A percentile compares a stretch with the other conserved stretches of the same genome.
phyloP scores from a whole-genome alignment of 495 filamentous ascomycete genomes.

The Tetracladium setigerum region DNA sequence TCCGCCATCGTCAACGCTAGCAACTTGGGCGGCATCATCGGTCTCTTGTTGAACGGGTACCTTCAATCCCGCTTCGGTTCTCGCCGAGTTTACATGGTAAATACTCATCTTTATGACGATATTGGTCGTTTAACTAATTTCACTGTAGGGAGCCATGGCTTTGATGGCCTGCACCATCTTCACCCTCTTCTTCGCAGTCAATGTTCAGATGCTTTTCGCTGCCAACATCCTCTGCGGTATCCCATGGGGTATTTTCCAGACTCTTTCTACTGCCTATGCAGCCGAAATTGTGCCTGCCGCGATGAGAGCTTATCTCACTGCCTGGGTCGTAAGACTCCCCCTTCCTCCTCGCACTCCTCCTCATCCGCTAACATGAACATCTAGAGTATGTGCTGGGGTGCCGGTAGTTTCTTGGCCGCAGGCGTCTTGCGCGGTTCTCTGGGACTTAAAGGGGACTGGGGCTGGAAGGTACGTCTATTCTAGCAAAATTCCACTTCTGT shows the following conservation, averaged over 20 bases:
- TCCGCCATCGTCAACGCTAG: constrained; percentile 6
- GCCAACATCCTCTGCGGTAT: constrained; percentile 65
- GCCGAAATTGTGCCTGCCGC: constrained; percentile 5
- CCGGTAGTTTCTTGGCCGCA: constrained; percentile 49
- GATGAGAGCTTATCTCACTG: constrained; percentile 6
- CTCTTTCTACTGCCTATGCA: constrained; percentile 34
- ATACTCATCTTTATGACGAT: too few species aligned
- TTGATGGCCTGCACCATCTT: constrained; percentile 41
- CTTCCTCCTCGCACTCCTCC: not conserved
- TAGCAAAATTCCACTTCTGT: not conserved
- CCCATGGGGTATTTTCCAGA: constrained; percentile 57
- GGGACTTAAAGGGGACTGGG: constrained; percentile 10
- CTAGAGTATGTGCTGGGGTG: constrained; percentile 48
- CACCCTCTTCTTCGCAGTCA: constrained; percentile 53
- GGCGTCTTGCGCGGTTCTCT: constrained; percentile 40
- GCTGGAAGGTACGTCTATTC: constrained; percentile 2
- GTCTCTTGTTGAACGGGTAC: constrained; percentile 37
- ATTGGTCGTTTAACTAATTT: too few species aligned
- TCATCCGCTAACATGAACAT: not conserved
- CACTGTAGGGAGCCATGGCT: constrained; percentile 13
- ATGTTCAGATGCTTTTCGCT: constrained; percentile 49
- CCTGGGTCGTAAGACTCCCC: constrained; percentile 30
- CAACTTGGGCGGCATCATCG: constrained; percentile 23
- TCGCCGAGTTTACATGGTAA: constrained; percentile 27
- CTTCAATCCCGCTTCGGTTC: constrained; percentile 37